These are phyloP conservation scores for Penicillium sp. DNA, from an alignment of 2,329 filamentous ascomycete species.

Conservation along the genomic window DNA sequence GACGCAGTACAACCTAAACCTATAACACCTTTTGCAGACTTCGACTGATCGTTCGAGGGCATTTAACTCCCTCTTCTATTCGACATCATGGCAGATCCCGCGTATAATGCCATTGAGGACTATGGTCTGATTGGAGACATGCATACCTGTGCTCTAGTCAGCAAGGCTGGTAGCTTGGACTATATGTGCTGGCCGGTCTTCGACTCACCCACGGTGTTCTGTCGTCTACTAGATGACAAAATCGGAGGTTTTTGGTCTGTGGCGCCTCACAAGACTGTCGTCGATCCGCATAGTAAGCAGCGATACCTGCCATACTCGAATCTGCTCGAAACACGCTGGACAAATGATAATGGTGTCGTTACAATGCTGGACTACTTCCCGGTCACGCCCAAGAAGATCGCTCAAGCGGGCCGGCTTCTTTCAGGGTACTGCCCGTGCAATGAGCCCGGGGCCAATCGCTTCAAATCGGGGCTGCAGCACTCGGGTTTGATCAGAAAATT, in stretches of 20 bases:
- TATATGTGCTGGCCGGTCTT: conserved; percentile 85
- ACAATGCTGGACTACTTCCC: conserved; percentile 78
- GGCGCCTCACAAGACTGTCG: conserved; percentile 51
- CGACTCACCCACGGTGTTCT: conserved; percentile 77
- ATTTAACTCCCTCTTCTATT: background rate
- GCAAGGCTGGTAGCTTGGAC: conserved; percentile 73
- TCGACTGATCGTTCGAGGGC: background rate
- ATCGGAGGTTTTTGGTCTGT: conserved; percentile 77
- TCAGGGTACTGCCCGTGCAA: conserved; percentile 41
- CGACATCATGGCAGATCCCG: conserved; percentile 15
- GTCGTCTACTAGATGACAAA: conserved; percentile 72
- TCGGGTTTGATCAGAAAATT: conserved; percentile 66
- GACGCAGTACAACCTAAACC: background rate
- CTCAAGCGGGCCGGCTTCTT: conserved; percentile 32
- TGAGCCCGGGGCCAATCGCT: conserved; percentile 51
- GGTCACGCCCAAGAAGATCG: conserved; percentile 64
- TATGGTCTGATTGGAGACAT: conserved; percentile 83
- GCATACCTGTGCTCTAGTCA: conserved; percentile 76
- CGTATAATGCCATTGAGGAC: conserved; percentile 63
- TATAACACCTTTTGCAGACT: background rate
- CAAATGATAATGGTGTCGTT: conserved; percentile 74
- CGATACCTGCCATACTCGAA: conserved; percentile 76
- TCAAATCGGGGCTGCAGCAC: conserved; percentile 51
- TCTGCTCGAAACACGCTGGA: conserved; percentile 76
- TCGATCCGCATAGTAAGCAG: conserved; percentile 69